Conservation (phyloP, 2,329 filamentous ascomycete genomes). For the Juglanconis oblonga region DNA sequence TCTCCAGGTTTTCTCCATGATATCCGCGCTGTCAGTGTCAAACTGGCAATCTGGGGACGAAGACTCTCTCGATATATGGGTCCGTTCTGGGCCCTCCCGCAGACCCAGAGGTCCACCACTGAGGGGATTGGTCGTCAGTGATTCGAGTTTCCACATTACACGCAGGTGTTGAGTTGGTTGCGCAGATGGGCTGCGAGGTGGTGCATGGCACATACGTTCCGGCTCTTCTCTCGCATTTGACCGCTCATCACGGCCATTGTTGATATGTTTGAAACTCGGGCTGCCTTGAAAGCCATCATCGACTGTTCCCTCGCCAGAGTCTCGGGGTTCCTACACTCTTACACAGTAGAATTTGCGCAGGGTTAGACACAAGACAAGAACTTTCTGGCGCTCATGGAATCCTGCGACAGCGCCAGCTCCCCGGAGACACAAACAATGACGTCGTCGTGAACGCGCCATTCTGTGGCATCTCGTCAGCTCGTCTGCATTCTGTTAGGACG, state of each 20-base stretch:
- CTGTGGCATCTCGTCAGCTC: background rate
- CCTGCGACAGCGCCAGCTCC: slow-evolving; percentile 5
- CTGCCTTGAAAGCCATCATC: background rate
- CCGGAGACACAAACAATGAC: slow-evolving; percentile 6
- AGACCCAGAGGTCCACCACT: background rate
- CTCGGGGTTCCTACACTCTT: background rate
- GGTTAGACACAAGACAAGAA: slow-evolving; percentile 2
- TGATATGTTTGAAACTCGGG: background rate
- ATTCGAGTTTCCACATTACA: background rate
- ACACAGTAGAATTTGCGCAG: background rate
- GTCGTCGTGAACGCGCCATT: slow-evolving; percentile 1
- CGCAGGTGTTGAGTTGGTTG: background rate
- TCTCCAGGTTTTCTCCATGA: background rate
- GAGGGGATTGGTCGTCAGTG: background rate
- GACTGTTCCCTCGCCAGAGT: background rate
- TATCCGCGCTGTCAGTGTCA: background rate
- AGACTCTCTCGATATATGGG: background rate
- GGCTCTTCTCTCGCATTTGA: background rate
- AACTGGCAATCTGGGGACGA: background rate
- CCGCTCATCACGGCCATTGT: slow-evolving; percentile 1
- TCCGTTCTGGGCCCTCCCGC: background rate
- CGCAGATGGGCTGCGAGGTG: background rate
- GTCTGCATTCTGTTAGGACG: slow-evolving; percentile 3
- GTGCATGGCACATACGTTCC: background rate
- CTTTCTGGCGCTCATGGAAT: background rate